Percentiles rank a stretch among this genome's conserved stretches.
Conservation (phyloP, 2,329 filamentous ascomycete species). For the Penicillium sp. region DNA sequence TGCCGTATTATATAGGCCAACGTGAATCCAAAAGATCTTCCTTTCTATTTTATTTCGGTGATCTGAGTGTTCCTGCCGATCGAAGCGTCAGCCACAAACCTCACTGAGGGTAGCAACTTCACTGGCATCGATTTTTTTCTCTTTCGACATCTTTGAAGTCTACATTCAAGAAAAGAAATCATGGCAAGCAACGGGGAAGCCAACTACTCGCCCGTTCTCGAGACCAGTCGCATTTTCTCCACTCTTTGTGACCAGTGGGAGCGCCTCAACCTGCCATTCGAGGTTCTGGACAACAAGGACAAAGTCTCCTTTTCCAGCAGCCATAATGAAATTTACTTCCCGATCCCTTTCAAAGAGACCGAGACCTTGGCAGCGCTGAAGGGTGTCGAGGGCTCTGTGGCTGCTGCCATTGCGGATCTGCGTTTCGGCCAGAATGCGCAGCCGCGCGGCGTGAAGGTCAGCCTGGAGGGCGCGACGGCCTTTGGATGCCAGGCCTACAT, state of each 20-base stretch:
- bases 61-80: neutral
- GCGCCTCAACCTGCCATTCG: constrained; percentile 30
- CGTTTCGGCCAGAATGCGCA: constrained; percentile 44
- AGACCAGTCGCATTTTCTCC: constrained; percentile 38
- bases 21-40: neutral
- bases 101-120: neutral
- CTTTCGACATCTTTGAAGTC: neutral
- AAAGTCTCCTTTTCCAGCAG: constrained; percentile 36
- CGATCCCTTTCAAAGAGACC: constrained; percentile 50
- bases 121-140: neutral
- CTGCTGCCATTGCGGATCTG: constrained; percentile 56
- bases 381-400: constrained; percentile 57
- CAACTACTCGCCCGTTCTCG: constrained; percentile 34
- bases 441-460: constrained; percentile 34
- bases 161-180: constrained; percentile 1
- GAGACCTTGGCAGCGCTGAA: constrained; percentile 55
- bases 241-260: constrained; percentile 35
- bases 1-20: constrained; percentile 7
- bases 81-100: neutral
- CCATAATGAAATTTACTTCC: constrained; percentile 38
- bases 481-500: constrained; percentile 43
- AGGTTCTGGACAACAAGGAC: constrained; percentile 30
- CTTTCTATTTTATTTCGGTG: neutral
- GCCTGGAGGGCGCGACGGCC: constrained; percentile 38
- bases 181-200: constrained; percentile 15